A percentile compares a stretch with the other conserved stretches of the same genome.
Evolutionary conservation across 139 green algal genomes (phyloP).

Genomic region (Chlorella sp.): DNA sequence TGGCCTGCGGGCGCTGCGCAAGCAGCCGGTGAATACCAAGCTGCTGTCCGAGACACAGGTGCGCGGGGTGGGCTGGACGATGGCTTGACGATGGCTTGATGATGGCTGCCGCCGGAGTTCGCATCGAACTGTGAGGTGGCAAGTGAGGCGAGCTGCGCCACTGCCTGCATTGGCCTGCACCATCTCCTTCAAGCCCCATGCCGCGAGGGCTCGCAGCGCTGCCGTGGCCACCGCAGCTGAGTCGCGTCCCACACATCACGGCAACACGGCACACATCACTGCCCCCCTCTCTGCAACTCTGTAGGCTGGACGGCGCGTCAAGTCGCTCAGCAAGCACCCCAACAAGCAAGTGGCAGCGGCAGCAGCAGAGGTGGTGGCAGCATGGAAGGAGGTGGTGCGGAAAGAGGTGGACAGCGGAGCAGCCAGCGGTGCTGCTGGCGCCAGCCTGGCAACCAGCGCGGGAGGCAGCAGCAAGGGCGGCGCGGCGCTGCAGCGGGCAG

Average conservation of each 20-base stretch:
- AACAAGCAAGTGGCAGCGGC: slow-evolving; percentile 53
- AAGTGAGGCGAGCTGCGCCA: no score
- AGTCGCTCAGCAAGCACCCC: slow-evolving; percentile 79
- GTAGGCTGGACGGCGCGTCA: slow-evolving; percentile 80
- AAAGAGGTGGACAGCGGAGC: neutral
- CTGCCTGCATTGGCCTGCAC: no score
- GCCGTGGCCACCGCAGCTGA: no score
- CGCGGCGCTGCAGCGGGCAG: neutral
- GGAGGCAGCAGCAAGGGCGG: neutral
- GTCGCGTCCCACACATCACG: no score
- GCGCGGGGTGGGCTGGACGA: no score
- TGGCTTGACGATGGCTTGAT: no score
- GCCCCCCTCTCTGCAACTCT: no score
- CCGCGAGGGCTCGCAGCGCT: no score
- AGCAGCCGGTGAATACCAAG: slow-evolving; percentile 63
- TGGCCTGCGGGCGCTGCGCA: slow-evolving; percentile 63
- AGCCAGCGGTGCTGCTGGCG: neutral
- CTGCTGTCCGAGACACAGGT: slow-evolving; percentile 71
- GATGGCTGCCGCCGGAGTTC: no score
- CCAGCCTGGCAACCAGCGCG: neutral
- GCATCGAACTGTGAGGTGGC: no score
- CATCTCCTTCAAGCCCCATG: no score
- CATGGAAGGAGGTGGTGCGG: slow-evolving; percentile 76
- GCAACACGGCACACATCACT: no score
- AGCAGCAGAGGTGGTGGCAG: slow-evolving; percentile 65